Conservation (phyloP, 441 rosid species). For the Erodium trifolium region DNA sequence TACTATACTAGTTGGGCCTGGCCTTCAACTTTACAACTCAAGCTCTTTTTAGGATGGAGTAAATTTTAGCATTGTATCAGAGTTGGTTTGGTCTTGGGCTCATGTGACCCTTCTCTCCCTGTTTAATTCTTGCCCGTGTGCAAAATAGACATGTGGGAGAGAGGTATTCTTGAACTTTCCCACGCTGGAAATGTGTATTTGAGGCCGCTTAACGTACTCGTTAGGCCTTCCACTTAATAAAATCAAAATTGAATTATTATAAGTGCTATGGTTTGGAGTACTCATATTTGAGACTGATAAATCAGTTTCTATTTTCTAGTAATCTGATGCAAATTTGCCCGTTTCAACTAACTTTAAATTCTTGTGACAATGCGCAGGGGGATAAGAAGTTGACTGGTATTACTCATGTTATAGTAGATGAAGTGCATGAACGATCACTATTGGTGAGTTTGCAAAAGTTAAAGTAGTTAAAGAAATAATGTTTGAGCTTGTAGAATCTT, state of each 20-base stretch:
- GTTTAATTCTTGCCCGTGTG: background rate
- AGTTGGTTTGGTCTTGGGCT: background rate
- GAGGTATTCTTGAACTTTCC: background rate
- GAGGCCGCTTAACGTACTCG: background rate
- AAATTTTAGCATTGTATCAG: background rate
- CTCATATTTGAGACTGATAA: background rate
- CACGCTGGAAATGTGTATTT: background rate
- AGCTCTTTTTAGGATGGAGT: background rate
- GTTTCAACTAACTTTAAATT: slow-evolving; percentile 7
- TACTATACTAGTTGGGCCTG: background rate
- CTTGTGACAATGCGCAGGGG: slow-evolving; percentile 42
- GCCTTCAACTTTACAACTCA: background rate
- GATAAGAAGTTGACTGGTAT: slow-evolving; percentile 65
- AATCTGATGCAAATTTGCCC: background rate
- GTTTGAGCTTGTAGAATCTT: background rate
- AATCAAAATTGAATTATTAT: background rate
- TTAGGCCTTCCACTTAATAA: background rate
- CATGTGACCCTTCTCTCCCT: background rate
- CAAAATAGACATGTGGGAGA: background rate
- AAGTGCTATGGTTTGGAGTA: background rate
- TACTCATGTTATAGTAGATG: slow-evolving; percentile 87
- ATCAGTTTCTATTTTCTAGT: background rate
- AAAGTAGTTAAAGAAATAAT: slow-evolving; percentile 2
- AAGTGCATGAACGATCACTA: slow-evolving; percentile 92
- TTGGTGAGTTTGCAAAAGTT: slow-evolving; percentile 47